Percentiles rank a stretch among this genome's conserved stretches.
phyloP scores from a whole-genome alignment of 345 rosid species.

The Draba incana region DNA sequence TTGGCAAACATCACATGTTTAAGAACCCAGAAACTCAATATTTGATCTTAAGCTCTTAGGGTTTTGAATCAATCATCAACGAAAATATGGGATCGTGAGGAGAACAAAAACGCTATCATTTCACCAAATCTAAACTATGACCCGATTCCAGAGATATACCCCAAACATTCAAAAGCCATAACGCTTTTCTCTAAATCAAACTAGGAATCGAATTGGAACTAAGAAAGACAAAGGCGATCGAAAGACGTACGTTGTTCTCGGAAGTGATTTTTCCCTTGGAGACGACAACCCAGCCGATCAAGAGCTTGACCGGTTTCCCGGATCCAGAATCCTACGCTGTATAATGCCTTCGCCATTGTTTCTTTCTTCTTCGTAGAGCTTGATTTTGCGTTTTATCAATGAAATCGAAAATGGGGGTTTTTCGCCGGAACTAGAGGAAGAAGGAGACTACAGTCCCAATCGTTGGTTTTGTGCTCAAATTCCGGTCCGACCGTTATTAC shows the following conservation, averaged over 20 bases:
- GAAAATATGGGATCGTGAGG: conserved; percentile 4
- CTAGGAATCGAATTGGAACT: neutral
- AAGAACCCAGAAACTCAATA: conserved; percentile 1
- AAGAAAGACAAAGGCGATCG: conserved; percentile 5
- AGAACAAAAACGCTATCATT: neutral
- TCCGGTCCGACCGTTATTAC: conserved; percentile 31
- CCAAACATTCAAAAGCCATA: neutral
- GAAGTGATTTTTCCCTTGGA: conserved; percentile 75
- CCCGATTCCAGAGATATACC: neutral
- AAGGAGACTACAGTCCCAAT: conserved; percentile 9
- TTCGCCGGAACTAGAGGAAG: conserved; percentile 37
- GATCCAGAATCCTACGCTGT: conserved; percentile 92
- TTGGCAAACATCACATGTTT: no score
- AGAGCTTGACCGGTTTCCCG: conserved; percentile 96
- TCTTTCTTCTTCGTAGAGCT: conserved; percentile 23
- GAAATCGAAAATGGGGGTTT: conserved; percentile 26
- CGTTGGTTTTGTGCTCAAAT: conserved; percentile 25
- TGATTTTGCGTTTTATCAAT: conserved; percentile 14
- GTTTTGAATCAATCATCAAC: conserved; percentile 14
- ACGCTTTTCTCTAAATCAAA: no score
- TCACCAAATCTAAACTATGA: conserved; percentile 22
- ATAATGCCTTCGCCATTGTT: conserved; percentile 74
- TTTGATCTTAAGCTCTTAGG: neutral
- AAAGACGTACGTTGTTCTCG: conserved; percentile 55
- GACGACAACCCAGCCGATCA: conserved; percentile 94